Conservation (phyloP, 2,329 filamentous ascomycete genomes). For the Paraphoma chrysanthemicola region DNA sequence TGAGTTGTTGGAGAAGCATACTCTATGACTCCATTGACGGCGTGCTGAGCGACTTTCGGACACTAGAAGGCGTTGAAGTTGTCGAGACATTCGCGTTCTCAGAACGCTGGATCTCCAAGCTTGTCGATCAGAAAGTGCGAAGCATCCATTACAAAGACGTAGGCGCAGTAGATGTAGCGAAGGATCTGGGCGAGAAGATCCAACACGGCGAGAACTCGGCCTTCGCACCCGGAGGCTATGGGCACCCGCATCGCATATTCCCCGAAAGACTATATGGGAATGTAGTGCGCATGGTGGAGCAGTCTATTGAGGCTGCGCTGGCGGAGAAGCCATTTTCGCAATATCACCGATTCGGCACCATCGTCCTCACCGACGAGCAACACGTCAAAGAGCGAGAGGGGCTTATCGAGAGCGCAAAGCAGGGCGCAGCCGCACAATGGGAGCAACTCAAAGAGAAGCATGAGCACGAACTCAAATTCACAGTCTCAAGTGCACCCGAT, state of each 20-base stretch:
- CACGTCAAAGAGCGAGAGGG: conserved; percentile 11
- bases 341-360: conserved; percentile 19
- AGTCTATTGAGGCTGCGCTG: conserved; percentile 12
- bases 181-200: neutral
- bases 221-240: neutral
- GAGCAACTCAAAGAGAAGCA: conserved; percentile 22
- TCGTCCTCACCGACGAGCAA: conserved; percentile 24
- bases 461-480: conserved; percentile 32
- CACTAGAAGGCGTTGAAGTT: conserved; percentile 14
- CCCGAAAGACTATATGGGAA: conserved; percentile 15
- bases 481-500: conserved; percentile 20
- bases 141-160: conserved; percentile 17
- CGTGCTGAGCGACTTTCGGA: conserved; percentile 15
- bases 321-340: conserved; percentile 1
- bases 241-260: conserved; percentile 1
- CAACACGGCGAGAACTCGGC: neutral
- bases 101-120: conserved; percentile 23
- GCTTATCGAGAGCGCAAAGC: conserved; percentile 22
- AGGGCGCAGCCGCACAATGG: conserved; percentile 33
- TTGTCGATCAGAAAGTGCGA: conserved; percentile 18
- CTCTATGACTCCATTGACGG: conserved; percentile 21
- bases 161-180: conserved; percentile 26
- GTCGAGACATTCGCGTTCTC: conserved; percentile 32
- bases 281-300: conserved; percentile 17
- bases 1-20: conserved; percentile 19